Conservation (phyloP, 2,329 filamentous ascomycete species). For the Pseudocercospora vitis region DNA sequence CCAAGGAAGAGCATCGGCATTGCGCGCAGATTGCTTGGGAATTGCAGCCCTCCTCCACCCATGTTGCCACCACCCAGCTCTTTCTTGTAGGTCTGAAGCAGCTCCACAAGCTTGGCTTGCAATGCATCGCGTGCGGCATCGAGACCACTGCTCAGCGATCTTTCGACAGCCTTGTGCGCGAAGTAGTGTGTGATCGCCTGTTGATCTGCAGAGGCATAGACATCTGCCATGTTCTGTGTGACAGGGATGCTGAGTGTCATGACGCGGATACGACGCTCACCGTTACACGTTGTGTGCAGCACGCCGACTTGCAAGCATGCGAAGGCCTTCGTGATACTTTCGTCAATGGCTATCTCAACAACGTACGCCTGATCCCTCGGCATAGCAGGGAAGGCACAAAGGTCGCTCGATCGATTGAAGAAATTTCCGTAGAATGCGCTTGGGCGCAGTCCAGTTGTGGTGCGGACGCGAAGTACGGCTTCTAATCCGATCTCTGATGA, state of each 20-base stretch:
- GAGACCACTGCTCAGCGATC: slow-evolving; percentile 78
- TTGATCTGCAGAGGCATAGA: slow-evolving; percentile 94
- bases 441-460: slow-evolving; percentile 92
- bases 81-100: slow-evolving; percentile 94
- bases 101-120: slow-evolving; percentile 86
- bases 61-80: slow-evolving; percentile 94
- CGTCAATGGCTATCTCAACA: slow-evolving; percentile 96
- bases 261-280: slow-evolving; percentile 90
- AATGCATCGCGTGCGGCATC: slow-evolving; percentile 89
- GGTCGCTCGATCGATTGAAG: slow-evolving; percentile 95
- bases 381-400: slow-evolving; percentile 97
- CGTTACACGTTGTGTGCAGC: slow-evolving; percentile 95
- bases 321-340: slow-evolving; percentile 85
- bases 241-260: slow-evolving; percentile 91
- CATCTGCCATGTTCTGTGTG: slow-evolving; percentile 82
- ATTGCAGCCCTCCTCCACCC: slow-evolving; percentile 86
- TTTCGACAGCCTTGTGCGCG: slow-evolving; percentile 95
- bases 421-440: slow-evolving; percentile 99
- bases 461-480: slow-evolving; percentile 90
- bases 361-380: slow-evolving; percentile 96
- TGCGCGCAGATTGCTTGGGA: slow-evolving; percentile 86
- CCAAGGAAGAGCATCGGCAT: slow-evolving; percentile 89
- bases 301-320: slow-evolving; percentile 93
- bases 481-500: slow-evolving; percentile 95
- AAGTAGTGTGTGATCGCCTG: slow-evolving; percentile 91